Percentiles rank a stretch among this genome's conserved stretches.
Evolutionary conservation across 805 yeast genomes (phyloP).

Genomic region (Hemisphaericaspora nanyangensis): DNA sequence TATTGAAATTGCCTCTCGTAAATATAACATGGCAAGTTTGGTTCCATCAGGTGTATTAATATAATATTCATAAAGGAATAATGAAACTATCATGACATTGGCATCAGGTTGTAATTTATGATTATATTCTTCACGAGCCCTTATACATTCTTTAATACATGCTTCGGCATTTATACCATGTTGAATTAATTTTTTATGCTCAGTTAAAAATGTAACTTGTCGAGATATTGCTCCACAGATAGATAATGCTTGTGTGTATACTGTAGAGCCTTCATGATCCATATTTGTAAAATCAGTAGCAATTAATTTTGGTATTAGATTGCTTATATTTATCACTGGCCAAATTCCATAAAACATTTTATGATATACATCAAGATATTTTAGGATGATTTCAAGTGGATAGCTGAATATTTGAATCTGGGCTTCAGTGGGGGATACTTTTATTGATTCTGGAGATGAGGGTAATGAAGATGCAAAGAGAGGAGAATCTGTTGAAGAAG

Average conservation of each 20-base stretch:
- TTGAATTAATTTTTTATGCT: conserved; percentile 14
- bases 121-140: background rate
- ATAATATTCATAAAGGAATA: conserved; percentile 34
- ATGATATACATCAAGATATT: conserved; percentile 26
- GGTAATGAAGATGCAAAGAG: background rate
- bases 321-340: conserved; percentile 24
- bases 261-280: conserved; percentile 14
- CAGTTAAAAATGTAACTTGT: conserved; percentile 18
- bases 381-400: background rate
- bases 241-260: conserved; percentile 30
- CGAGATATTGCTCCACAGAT: conserved; percentile 32
- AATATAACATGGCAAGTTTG: conserved; percentile 25
- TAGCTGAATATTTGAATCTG: conserved; percentile 1
- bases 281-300: background rate
- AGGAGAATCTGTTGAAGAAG: background rate
- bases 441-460: background rate
- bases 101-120: conserved; percentile 1
- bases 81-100: conserved; percentile 23
- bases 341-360: conserved; percentile 41
- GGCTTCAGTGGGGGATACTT: background rate
- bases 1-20: conserved; percentile 36
- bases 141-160: conserved; percentile 2
- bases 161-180: conserved; percentile 20
- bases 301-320: background rate
- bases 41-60: conserved; percentile 22